Conservation (phyloP, 2,329 filamentous ascomycete species). For the Sclerotinia sclerotiorum region DNA sequence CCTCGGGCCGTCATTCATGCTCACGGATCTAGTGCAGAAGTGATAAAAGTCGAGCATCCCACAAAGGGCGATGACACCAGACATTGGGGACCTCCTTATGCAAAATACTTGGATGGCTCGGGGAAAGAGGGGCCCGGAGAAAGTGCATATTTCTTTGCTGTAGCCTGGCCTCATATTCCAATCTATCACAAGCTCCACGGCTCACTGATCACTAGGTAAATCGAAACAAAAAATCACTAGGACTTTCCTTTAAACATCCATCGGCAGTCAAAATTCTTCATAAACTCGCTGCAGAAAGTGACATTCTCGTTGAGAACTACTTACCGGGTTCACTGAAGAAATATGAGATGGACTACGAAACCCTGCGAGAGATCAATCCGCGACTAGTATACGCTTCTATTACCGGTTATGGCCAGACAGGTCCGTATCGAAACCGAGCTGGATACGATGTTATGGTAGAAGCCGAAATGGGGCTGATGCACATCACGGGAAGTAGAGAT, state of each 20-base stretch:
- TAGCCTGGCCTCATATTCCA: slow-evolving; percentile 44
- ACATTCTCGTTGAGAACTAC: slow-evolving; percentile 96
- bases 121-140: slow-evolving; percentile 72
- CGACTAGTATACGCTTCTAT: slow-evolving; percentile 90
- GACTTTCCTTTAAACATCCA: slow-evolving; percentile 83
- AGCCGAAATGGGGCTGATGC: slow-evolving; percentile 97
- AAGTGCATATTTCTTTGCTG: slow-evolving; percentile 89
- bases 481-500: slow-evolving; percentile 87
- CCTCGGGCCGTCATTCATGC: slow-evolving; percentile 14
- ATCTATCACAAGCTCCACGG: slow-evolving; percentile 9
- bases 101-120: slow-evolving; percentile 66
- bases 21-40: slow-evolving; percentile 67
- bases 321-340: slow-evolving; percentile 86
- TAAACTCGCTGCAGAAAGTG: slow-evolving; percentile 77
- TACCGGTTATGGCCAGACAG: slow-evolving; percentile 94
- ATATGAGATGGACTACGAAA: slow-evolving; percentile 86
- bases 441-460: slow-evolving; percentile 99
- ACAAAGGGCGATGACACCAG: slow-evolving; percentile 88
- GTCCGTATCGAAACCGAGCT: slow-evolving; percentile 80
- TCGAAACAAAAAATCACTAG: slow-evolving; percentile 94
- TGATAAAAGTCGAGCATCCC: slow-evolving; percentile 97
- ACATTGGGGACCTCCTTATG: slow-evolving; percentile 95
- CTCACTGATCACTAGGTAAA: slow-evolving; percentile 63
- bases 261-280: slow-evolving; percentile 85
- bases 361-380: slow-evolving; percentile 78